A percentile compares a stretch with the other conserved stretches of the same genome.
phyloP scores from a whole-genome alignment of 768 basidiomycete species.

The Boletus sp. region DNA sequence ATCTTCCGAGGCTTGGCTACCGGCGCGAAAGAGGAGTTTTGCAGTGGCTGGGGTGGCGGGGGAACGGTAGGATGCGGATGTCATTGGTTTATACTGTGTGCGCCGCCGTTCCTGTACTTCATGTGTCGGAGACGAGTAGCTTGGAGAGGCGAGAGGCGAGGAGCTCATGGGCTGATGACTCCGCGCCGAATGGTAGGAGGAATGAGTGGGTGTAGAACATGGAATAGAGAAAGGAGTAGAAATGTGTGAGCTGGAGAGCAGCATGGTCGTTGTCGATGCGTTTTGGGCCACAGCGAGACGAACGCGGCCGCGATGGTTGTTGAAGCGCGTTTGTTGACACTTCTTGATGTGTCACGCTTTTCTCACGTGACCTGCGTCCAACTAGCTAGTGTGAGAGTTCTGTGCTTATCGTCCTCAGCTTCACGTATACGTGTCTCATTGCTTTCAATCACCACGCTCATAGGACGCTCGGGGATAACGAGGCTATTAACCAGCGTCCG shows the following conservation, averaged over 20 bases:
- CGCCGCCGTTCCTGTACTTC: slow-evolving; percentile 48
- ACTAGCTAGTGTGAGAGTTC: too few relatives aligned
- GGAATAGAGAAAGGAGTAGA: slow-evolving; percentile 30
- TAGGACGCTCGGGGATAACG: neutral
- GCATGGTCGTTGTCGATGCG: slow-evolving; percentile 3
- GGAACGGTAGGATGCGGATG: slow-evolving; percentile 23
- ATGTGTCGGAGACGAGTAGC: slow-evolving; percentile 42
- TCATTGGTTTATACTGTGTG: slow-evolving; percentile 49
- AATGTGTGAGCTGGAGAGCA: slow-evolving; percentile 18
- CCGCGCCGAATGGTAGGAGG: slow-evolving; percentile 28
- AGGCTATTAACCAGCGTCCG: too few relatives aligned
- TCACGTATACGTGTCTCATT: neutral
- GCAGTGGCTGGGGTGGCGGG: slow-evolving; percentile 9
- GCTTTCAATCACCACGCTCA: neutral
- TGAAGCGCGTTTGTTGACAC: slow-evolving; percentile 20
- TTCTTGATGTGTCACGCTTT: slow-evolving; percentile 21
- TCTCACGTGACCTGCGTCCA: too few relatives aligned
- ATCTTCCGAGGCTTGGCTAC: slow-evolving; percentile 33
- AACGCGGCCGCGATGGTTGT: slow-evolving; percentile 5
- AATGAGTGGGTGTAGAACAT: slow-evolving; percentile 39
- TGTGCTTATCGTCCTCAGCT: neutral
- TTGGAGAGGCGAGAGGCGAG: slow-evolving; percentile 51
- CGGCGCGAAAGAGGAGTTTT: slow-evolving; percentile 14
- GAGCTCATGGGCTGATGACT: slow-evolving; percentile 41
- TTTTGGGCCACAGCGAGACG: neutral